A percentile compares a stretch with the other conserved stretches of the same genome.
These are phyloP conservation scores for Oryza australiensis DNA, from an alignment of 176 grass and related monocot genomes.

Conservation along the genomic window DNA sequence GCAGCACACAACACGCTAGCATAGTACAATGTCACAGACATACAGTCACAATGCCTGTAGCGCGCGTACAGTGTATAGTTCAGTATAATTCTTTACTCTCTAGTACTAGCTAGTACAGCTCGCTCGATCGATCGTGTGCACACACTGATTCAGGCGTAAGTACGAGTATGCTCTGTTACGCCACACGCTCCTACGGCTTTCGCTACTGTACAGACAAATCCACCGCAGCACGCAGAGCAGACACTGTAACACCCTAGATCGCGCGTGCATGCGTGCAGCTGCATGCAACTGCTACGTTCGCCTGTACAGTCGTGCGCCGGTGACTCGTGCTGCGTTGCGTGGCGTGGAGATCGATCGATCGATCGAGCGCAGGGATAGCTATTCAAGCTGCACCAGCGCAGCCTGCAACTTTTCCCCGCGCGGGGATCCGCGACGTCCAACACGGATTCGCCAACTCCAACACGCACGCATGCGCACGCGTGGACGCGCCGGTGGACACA, in stretches of 20 bases:
- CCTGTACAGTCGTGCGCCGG: background rate
- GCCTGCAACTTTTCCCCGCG: background rate
- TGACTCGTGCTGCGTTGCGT: background rate
- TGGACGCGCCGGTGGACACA: constrained; percentile 16
- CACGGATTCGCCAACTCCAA: constrained; percentile 48
- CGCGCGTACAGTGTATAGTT: background rate
- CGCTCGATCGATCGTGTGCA: background rate
- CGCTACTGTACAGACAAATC: background rate
- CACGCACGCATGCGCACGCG: constrained; percentile 16
- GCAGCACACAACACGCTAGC: no score
- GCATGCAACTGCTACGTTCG: no score
- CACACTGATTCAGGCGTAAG: background rate
- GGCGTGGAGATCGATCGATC: background rate
- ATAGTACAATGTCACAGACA: background rate
- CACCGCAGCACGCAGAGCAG: no score
- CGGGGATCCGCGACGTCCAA: constrained; percentile 46
- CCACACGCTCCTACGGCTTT: no score
- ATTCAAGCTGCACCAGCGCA: no score
- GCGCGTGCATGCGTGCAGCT: no score
- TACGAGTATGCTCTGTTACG: no score
- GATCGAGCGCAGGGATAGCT: background rate
- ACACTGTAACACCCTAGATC: no score
- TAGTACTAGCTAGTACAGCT: background rate
- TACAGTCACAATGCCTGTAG: background rate
- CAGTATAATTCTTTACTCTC: background rate